Evolutionary conservation across 371 early-diverging fungal species (phyloP).

Genomic region (Mortierella sp.): DNA sequence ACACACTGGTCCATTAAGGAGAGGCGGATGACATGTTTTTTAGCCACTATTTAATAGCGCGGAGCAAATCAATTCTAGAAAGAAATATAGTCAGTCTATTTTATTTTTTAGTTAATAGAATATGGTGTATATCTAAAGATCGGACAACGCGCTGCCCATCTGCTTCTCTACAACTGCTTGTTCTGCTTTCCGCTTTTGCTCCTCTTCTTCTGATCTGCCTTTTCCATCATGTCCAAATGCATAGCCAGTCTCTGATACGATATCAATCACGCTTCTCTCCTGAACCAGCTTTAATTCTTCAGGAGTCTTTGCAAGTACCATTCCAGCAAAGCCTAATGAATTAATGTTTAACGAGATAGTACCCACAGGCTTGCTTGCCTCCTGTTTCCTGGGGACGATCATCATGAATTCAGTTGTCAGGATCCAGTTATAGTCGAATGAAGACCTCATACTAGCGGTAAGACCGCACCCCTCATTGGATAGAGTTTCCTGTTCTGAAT

Average conservation of each 20-base stretch:
- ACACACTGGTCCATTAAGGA: no score
- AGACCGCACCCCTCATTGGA: slow-evolving; percentile 18
- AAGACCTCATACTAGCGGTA: neutral
- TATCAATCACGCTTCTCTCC: slow-evolving; percentile 32
- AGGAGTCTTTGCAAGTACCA: slow-evolving; percentile 68
- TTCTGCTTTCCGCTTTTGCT: slow-evolving; percentile 15
- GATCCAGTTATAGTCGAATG: slow-evolving; percentile 70
- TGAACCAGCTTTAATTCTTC: slow-evolving; percentile 66
- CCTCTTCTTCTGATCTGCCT: slow-evolving; percentile 16
- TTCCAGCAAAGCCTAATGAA: slow-evolving; percentile 79
- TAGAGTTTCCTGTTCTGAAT: slow-evolving; percentile 28
- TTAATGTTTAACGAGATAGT: slow-evolving; percentile 63
- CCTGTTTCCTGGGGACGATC: slow-evolving; percentile 75
- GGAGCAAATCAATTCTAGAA: neutral
- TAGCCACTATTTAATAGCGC: no score
- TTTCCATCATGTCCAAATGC: slow-evolving; percentile 4
- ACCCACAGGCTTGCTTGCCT: slow-evolving; percentile 50
- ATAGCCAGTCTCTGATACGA: slow-evolving; percentile 47
- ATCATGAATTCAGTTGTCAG: slow-evolving; percentile 80
- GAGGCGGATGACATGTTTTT: no score
- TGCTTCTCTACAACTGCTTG: slow-evolving; percentile 29
- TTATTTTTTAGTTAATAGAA: neutral
- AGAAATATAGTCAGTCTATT: neutral
- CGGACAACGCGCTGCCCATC: slow-evolving; percentile 25
- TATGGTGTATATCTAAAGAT: no score